Evolutionary conservation across 2,329 filamentous ascomycete species (phyloP), one percentile per base, ranked within the genome.

Genomic region (Stagonosporopsis vannaccii): DNA sequence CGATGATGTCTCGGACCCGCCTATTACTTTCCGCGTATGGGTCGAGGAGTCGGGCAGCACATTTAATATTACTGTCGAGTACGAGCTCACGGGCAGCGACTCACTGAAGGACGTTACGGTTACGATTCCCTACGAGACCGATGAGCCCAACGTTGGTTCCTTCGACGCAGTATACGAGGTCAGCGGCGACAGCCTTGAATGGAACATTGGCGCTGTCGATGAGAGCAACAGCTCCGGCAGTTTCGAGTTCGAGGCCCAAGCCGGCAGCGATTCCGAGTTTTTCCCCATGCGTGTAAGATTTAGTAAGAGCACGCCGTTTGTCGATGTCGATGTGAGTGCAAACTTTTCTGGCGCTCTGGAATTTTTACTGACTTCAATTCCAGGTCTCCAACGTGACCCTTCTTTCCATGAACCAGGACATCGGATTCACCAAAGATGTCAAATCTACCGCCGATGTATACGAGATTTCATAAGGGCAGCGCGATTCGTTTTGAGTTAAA

Each of bases 11-110:
- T 88, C 87, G 60, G 87, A 93, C 51, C 87, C 96, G 33, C 95
- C 95, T 7, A 95, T 99, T 70, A 95, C 90, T 33, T 98, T 99
- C 77, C 97, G 92, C 2, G 94, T 97, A 33, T 99, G 95, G 95
- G 91, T 96, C 58, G 97, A 97, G 78, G 92, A 93, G 77, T 90
- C 91, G 43, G 85, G 87, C 20, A 87, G 87, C 73, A 92, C 89
- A 69, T 96, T 89, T 77, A 96, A 90, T 63, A 87, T 99, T 72
- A 99, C 94, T 1, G 86, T 98, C 30, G 95, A 98, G 78, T 99
- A 98, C 75, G 95, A 99, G 77, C 85, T 97, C 57, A 94, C 90
- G 0, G 91, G 92, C 47, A 84, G 87, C 2, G 90, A 94, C 63
- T 78, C 85, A 12, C 81, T 99, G 56, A 89, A 87, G 61, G 92